These are phyloP conservation scores for Ophiostoma fasciatum DNA, from an alignment of 2,329 filamentous ascomycete species.

Conservation along the genomic window DNA sequence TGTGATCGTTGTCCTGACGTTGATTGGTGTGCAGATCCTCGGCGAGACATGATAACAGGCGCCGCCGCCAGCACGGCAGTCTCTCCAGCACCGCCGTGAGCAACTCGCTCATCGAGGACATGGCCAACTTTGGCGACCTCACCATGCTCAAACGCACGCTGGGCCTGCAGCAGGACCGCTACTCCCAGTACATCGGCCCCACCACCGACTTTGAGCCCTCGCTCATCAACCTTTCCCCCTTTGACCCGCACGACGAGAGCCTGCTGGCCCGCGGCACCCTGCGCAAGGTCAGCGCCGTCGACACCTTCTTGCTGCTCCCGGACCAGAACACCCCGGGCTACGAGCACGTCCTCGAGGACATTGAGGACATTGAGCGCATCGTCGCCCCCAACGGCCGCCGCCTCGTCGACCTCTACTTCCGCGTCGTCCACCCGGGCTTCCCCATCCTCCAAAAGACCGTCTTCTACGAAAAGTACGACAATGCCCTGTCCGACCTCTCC, in stretches of 20 bases:
- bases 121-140: constrained; percentile 54
- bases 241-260: constrained; percentile 71
- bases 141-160: constrained; percentile 54
- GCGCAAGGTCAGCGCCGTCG: constrained; percentile 59
- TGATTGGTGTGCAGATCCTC: constrained; percentile 42
- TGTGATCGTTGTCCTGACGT: too few species aligned
- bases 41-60: constrained; percentile 37
- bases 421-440: constrained; percentile 64
- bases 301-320: constrained; percentile 68
- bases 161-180: constrained; percentile 62
- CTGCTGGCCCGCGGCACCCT: constrained; percentile 53
- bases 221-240: constrained; percentile 66
- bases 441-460: constrained; percentile 69
- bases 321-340: constrained; percentile 58
- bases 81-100: constrained; percentile 47
- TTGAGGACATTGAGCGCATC: constrained; percentile 53
- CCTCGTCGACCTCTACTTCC: constrained; percentile 62
- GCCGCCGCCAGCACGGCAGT: constrained; percentile 39
- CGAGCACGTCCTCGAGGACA: constrained; percentile 53
- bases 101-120: constrained; percentile 51
- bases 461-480: constrained; percentile 45
- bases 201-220: constrained; percentile 74
- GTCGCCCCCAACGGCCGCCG: constrained; percentile 48
- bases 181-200: constrained; percentile 70
- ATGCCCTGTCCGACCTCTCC: constrained; percentile 42